phyloP scores from a whole-genome alignment of 768 basidiomycete species.

The Trametes cingulata region DNA sequence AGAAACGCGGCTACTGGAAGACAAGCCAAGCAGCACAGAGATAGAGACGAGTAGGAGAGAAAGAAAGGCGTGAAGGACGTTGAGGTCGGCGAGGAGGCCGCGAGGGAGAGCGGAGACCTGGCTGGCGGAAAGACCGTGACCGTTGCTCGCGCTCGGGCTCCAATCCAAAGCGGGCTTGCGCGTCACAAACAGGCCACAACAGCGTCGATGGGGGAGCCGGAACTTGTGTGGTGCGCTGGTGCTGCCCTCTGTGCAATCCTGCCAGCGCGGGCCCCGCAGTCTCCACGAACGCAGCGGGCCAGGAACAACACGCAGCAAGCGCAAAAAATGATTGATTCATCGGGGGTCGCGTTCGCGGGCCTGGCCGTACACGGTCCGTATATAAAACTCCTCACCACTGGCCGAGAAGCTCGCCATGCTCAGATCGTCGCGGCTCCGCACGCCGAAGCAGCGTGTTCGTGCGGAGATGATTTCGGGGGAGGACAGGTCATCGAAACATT shows the following conservation, averaged over 20 bases:
- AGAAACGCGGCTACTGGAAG: not conserved
- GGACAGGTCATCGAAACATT: not conserved
- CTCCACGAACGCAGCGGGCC: slow-evolving; percentile 1
- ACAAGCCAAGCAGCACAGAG: not conserved
- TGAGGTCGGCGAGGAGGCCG: slow-evolving; percentile 17
- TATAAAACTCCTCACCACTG: not conserved
- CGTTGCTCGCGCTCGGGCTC: not conserved
- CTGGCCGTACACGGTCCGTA: not conserved
- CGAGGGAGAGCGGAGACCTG: slow-evolving; percentile 7
- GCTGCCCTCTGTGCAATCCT: not conserved
- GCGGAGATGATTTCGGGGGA: slow-evolving; percentile 3
- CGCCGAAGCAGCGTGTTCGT: slow-evolving; percentile 1
- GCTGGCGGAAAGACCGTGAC: not conserved
- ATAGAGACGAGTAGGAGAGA: not conserved
- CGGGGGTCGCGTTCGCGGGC: not conserved
- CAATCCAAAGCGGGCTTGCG: not conserved
- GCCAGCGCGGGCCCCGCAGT: slow-evolving; percentile 5
- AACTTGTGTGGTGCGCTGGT: not conserved
- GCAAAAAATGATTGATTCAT: slow-evolving; percentile 6
- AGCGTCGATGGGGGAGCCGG: not conserved
- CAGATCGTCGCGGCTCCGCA: slow-evolving; percentile 9
- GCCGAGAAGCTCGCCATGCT: slow-evolving; percentile 4
- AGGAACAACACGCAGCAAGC: slow-evolving; percentile 9
- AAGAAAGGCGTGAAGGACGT: not conserved
- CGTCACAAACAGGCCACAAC: slow-evolving; percentile 17